Percentiles rank a stretch among this genome's conserved stretches.
These are phyloP conservation scores for Torulaspora delbrueckii DNA, from an alignment of 805 yeast genomes.

Conservation along the genomic window DNA sequence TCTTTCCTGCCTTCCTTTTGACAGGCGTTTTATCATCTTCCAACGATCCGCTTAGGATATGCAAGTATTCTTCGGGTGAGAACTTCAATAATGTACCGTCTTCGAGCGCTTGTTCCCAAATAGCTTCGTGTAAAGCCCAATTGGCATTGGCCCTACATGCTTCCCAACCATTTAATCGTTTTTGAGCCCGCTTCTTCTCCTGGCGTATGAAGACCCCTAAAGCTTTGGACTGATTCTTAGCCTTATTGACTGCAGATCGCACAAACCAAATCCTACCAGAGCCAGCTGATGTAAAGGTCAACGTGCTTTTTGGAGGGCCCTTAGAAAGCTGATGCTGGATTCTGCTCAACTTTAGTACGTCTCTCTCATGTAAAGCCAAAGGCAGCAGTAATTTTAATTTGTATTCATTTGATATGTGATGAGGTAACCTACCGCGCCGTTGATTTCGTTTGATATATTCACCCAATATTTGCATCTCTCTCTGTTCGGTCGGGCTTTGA, in stretches of 20 bases:
- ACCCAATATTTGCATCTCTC: conserved; percentile 17
- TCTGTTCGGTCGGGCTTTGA: conserved; percentile 10
- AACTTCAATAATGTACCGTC: conserved; percentile 6
- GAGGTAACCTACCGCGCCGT: conserved; percentile 14
- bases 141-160: conserved; percentile 14
- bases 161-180: conserved; percentile 17
- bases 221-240: conserved; percentile 24
- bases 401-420: conserved; percentile 14
- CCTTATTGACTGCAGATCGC: conserved; percentile 29
- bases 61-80: conserved; percentile 9
- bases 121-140: conserved; percentile 32
- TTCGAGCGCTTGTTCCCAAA: conserved; percentile 29
- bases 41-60: not conserved
- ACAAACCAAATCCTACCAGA: conserved; percentile 31
- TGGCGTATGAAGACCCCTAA: conserved; percentile 20
- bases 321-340: conserved; percentile 20
- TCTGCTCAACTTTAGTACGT: conserved; percentile 14
- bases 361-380: conserved; percentile 26
- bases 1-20: not conserved
- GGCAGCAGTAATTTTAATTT: conserved; percentile 23
- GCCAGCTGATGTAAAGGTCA: conserved; percentile 27
- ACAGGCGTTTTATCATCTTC: not conserved
- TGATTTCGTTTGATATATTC: conserved; percentile 18
- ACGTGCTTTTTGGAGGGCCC: conserved; percentile 25
- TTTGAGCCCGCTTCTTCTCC: conserved; percentile 23